Conservation (phyloP, 1,284 basidiomycete species). For the Phellopilus nigrolimitatus region DNA sequence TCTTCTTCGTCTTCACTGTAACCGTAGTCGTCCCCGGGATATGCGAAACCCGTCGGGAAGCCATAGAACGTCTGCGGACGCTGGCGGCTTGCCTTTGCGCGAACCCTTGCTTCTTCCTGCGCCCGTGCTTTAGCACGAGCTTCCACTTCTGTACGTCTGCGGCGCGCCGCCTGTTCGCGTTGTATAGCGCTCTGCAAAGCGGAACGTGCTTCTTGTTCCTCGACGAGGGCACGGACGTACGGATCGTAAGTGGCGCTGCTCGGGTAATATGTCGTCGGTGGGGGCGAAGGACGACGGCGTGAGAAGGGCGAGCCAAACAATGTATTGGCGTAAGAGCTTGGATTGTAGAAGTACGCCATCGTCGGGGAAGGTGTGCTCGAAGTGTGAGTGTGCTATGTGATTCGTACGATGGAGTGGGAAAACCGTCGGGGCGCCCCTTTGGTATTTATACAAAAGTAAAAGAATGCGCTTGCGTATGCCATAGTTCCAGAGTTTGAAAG, state of each 20-base stretch:
- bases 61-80: constrained; percentile 13
- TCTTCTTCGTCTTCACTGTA: constrained; percentile 4
- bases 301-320: constrained; percentile 8
- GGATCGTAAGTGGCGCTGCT: constrained; percentile 8
- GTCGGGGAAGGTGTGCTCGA: neutral
- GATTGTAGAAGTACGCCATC: constrained; percentile 13
- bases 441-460: constrained; percentile 5
- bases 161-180: constrained; percentile 16
- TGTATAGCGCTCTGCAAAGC: constrained; percentile 12
- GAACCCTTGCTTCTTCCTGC: neutral
- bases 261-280: constrained; percentile 12
- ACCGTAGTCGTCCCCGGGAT: neutral
- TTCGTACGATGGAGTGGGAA: neutral
- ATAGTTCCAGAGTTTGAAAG: too few species aligned
- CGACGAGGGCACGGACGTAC: constrained; percentile 16
- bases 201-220: constrained; percentile 16
- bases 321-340: constrained; percentile 14
- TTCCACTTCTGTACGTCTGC: constrained; percentile 7
- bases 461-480: constrained; percentile 1
- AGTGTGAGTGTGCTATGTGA: neutral
- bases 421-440: neutral
- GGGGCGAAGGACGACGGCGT: constrained; percentile 12
- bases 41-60: constrained; percentile 1
- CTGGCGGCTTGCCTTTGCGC: neutral
- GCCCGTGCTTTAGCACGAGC: constrained; percentile 4